Evolutionary conservation across 108 stramenopile genomes (phyloP), one percentile per base, ranked within the genome.

Genomic region (Cyclotella baltica): DNA sequence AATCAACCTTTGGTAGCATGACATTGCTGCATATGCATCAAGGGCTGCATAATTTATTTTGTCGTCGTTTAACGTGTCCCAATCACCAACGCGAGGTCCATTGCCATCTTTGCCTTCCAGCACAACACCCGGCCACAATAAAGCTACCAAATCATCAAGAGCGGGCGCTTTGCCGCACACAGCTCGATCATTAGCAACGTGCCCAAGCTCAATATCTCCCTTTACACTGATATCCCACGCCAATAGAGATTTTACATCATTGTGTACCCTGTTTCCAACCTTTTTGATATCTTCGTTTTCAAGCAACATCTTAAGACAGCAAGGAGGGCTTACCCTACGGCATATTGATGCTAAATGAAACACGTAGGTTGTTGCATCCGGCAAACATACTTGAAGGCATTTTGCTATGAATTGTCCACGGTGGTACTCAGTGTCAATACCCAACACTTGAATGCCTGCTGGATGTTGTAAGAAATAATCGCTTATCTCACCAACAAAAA

Each of bases 271-370:
- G 38, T 70, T 70, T 16, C 69, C 69, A 16, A 58, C 56, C n/a
- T 70, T 70, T 16, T 23, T 43, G 8, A 70, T 50, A 20, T 51
- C 35, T 10, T 5, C 3, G 33, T 55, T 50, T 58, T 70, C 69
- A 3, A 70, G 9, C 18, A 70, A 47, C 35, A 33, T 50, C 51
- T 70, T 70, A 18, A 70, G 27, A 35, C 50, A 16, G 5, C 15
- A n/a, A n/a, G 69, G 51, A 3, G 34, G 11, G 16, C 5, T 19
- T 53, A 9, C 37, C 4, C 37, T 23, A 22, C 63, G 2, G 36
- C 69, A 36, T 3, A 58, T 51, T 15, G 18, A 3, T 3, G 69
- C 69, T 25, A 70, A 50, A 28, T 70, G 69, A 23, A 70, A 70
- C 3, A 70, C 9, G 50, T 35, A 70, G 8, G 47, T 27, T 8